Base-by-base conservation (phyloP, 2,329 filamentous ascomycete genomes). In the Trichoderma sp. region DNA sequence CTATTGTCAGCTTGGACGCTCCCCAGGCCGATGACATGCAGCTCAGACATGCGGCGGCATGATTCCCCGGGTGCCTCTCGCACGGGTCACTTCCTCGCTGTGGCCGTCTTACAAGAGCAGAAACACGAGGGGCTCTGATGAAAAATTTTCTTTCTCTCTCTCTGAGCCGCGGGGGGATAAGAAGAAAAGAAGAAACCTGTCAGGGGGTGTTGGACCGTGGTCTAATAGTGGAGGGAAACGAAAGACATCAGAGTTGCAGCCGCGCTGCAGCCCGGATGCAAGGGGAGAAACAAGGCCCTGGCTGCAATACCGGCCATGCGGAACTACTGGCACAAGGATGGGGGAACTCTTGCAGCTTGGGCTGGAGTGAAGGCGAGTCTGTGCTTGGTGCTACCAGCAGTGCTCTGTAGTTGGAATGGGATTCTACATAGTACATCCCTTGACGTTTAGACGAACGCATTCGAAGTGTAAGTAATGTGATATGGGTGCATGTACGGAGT, bases 1-100 rank as follows among this genome's bases (percentile, higher is more conserved):
- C 17, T 12, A 45, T 32, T 19, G 48, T 64, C 60, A 53, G 34
- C 22, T 29, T 42, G 45, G 19, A 48, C n/a, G 45, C 45, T 63
- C 59, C 25, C 58, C 48, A 19, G 19, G n/a, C n/a, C 35, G 59
- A 56, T 65, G 61, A 65, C 61, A 48, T 65, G 52, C 63, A 65
- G 63, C 63, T 65, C 52, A 65, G 63, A 56, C 63, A 57, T 48
- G 35, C 63, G 29, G 63, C 48, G 63, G 63, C 13, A 48, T 48
- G 17, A 25, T 56, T 45, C 60, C 63, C 52, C 37, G 61, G 25
- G 52, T 10, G 52, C 4, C 27, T 56, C 37, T 48, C 27, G 52
- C 63, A 35, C 27, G 42, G n/a, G 10, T 45, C 35, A 32, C 10
- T 34, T 27, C 15, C 5, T 54, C 27, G 19, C 34, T 54, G 6